These are phyloP conservation scores for Xerocomus potaroensis DNA, from an alignment of 768 basidiomycete species.

Conservation along the genomic window DNA sequence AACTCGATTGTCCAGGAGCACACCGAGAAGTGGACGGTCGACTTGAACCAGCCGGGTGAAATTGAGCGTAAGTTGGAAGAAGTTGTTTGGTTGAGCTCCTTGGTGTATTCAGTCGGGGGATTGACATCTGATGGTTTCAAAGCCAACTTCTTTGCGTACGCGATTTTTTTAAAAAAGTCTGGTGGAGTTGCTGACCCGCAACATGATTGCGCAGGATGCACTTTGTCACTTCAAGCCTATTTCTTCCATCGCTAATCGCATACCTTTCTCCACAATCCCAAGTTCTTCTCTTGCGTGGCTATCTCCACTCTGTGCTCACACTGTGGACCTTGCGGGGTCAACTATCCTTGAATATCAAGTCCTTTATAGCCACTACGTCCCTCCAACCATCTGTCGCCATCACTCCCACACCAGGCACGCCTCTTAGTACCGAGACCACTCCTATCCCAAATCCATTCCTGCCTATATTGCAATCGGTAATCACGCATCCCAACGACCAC, in stretches of 20 bases:
- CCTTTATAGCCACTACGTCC: conserved; percentile 28
- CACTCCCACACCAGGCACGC: not conserved
- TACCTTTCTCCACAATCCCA: conserved; percentile 14
- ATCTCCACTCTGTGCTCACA: conserved; percentile 20
- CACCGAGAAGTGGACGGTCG: conserved; percentile 41
- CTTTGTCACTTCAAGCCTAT: conserved; percentile 28
- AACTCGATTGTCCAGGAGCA: conserved; percentile 6
- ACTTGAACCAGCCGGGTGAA: conserved; percentile 33
- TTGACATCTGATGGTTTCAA: conserved; percentile 46
- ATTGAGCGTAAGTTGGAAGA: conserved; percentile 60
- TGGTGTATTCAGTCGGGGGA: conserved; percentile 57
- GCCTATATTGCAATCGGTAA: conserved; percentile 35
- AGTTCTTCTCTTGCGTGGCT: conserved; percentile 27
- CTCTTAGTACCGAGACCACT: conserved; percentile 11
- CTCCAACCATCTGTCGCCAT: conserved; percentile 10
- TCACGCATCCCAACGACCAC: conserved; percentile 35
- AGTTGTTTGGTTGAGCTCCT: conserved; percentile 47
- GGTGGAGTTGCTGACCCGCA: not conserved
- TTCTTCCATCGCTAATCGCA: conserved; percentile 25
- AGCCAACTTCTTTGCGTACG: conserved; percentile 49
- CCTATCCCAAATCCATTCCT: conserved; percentile 38
- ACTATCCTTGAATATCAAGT: conserved; percentile 29
- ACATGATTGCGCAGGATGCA: conserved; percentile 24
- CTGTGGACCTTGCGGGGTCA: conserved; percentile 31
- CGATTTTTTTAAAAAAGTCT: not conserved